Percentiles rank a stretch among this genome's conserved stretches.
Conservation (phyloP, 257 asterid species). For the Salvia splendens region DNA sequence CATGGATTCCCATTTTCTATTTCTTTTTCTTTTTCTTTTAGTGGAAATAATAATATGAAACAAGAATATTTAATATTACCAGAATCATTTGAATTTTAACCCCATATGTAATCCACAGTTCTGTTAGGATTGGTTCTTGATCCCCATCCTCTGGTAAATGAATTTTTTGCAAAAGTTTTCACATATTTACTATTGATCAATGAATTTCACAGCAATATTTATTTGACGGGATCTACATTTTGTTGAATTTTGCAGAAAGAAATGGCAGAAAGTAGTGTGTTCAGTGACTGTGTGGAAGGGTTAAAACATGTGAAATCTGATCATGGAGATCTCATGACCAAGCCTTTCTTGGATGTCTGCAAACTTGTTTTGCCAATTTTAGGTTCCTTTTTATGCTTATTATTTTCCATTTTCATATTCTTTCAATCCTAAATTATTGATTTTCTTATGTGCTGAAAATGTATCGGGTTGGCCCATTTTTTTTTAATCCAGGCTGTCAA, state of each 20-base stretch:
- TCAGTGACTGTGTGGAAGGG: conserved; percentile 65
- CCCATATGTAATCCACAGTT: conserved; percentile 13
- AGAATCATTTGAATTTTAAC: not conserved
- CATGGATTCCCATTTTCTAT: not conserved
- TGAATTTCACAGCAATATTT: conserved; percentile 4
- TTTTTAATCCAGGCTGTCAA: too few species aligned
- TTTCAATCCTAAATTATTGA: too few species aligned
- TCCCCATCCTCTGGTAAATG: conserved; percentile 17
- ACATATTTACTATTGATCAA: not conserved
- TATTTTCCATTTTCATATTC: not conserved
- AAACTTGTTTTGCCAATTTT: conserved; percentile 70
- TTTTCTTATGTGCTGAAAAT: too few species aligned
- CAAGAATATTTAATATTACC: not conserved
- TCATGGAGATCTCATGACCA: conserved; percentile 66
- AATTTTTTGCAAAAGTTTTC: not conserved
- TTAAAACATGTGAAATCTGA: conserved; percentile 66
- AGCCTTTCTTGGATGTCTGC: conserved; percentile 83
- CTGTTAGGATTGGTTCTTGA: conserved; percentile 25
- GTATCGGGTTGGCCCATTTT: too few species aligned
- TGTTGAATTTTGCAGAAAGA: conserved; percentile 26
- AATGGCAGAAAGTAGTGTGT: conserved; percentile 60
- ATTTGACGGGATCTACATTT: not conserved
- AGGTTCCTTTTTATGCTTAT: conserved; percentile 45
- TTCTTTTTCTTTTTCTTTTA: not conserved
- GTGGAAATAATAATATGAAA: not conserved